Conservation (phyloP, 169 alveolate genomes). For the Plasmodium chabaudi region DNA sequence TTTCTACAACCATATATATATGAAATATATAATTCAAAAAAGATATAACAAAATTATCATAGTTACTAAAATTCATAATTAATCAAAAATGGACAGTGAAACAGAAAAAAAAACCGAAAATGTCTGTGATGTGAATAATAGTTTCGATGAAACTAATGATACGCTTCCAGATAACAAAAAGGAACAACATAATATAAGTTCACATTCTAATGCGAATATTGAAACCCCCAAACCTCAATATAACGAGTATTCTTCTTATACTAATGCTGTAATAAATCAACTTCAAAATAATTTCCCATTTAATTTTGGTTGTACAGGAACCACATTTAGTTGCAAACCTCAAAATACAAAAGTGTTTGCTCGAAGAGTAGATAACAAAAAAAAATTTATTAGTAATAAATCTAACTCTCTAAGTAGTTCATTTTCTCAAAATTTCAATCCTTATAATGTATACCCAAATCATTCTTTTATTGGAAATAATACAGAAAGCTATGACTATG, state of each 20-base stretch:
- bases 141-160: conserved; percentile 54
- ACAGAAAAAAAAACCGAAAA: conserved; percentile 15
- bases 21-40: background rate
- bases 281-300: conserved; percentile 25
- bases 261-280: conserved; percentile 26
- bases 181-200: conserved; percentile 11
- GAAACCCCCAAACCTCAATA: conserved; percentile 24
- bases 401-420: conserved; percentile 21
- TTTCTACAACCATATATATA: conserved; percentile 6
- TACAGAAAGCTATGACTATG: conserved; percentile 26
- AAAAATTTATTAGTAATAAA: conserved; percentile 39
- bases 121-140: conserved; percentile 25
- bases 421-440: conserved; percentile 26
- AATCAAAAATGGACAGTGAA: background rate
- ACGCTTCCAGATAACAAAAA: conserved; percentile 27
- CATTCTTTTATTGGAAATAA: conserved; percentile 39
- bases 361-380: conserved; percentile 63
- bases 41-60: background rate
- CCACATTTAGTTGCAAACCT: conserved; percentile 36
- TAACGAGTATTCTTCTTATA: conserved; percentile 43
- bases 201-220: conserved; percentile 27
- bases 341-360: conserved; percentile 42
- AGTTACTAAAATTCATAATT: no score
- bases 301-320: conserved; percentile 31
- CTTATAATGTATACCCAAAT: conserved; percentile 23